phyloP scores from a whole-genome alignment of 2,329 filamentous ascomycete genomes.

The Pseudocercospora musae region DNA sequence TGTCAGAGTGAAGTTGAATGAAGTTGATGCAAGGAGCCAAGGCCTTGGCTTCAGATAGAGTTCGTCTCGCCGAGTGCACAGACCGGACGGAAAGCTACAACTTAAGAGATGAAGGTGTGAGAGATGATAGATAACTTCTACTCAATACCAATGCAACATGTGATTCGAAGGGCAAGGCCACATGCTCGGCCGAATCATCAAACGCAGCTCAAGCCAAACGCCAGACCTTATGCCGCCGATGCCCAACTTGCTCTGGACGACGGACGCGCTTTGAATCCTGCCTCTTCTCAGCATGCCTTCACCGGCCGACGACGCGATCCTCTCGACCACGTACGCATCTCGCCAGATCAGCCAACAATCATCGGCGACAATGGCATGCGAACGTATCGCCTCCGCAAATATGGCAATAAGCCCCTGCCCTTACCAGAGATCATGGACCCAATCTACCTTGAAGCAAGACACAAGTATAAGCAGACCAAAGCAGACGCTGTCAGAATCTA shows the following conservation, averaged over 20 bases:
- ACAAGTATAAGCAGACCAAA: conserved; percentile 41
- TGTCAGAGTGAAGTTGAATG: not conserved
- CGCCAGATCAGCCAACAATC: conserved; percentile 13
- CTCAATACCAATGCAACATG: conserved; percentile 14
- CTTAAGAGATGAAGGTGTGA: not conserved
- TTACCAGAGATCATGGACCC: conserved; percentile 50
- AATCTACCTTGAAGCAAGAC: conserved; percentile 35
- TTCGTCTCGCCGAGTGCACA: not conserved
- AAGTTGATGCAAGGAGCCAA: not conserved
- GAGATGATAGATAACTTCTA: not conserved
- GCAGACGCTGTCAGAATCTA: conserved; percentile 42
- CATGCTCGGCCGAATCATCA: not conserved
- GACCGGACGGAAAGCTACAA: too few relatives aligned
- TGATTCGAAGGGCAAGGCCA: conserved; percentile 6
- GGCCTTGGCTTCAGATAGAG: not conserved
- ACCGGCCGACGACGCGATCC: not conserved
- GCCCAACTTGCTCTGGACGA: not conserved
- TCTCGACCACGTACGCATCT: not conserved
- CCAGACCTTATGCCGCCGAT: not conserved
- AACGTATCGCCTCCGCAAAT: conserved; percentile 35
- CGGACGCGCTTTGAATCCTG: not conserved
- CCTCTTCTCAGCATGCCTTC: not conserved
- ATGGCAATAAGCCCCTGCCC: conserved; percentile 40
- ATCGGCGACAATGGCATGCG: conserved; percentile 33
- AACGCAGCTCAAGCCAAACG: not conserved